Base-by-base conservation (phyloP, 2,329 filamentous ascomycete species). In the Epichloe gansuensis region DNA sequence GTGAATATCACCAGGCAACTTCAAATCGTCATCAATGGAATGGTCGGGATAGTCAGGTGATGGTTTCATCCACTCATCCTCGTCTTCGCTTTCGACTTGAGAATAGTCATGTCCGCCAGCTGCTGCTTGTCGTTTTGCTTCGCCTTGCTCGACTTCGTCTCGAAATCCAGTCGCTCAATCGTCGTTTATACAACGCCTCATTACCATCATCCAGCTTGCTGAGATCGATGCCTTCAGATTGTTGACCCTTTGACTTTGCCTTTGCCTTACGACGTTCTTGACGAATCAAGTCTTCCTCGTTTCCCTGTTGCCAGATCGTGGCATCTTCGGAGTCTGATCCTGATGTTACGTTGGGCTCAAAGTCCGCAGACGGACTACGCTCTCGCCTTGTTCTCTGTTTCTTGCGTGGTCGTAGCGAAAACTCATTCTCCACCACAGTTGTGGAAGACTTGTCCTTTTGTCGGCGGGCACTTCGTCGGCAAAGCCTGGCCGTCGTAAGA, bases 1-100 rank as follows among this genome's bases (percentile, higher is more conserved):
- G 58, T 87, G 91, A 7, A 98, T 91, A 61, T 98, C 93, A 2
- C 93, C 93, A 1, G 93, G 93, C 4, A 98, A 75, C 50, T 80
- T 86, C 53, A 94, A 81, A 3, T 81, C 85, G 41, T 87, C 85
- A 50, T 86, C 83, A 48, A 95, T 82, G 5, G 77, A 70, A 48
- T 88, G 79, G 65, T 96, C 91, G 0, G 86, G 75, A 39, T 86
- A 80, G 39, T 86, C 88, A 0, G 93, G 94, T 58, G 94, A 90
- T 4, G 90, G 88, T 61, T 88, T 85, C 58, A 88, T 82, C 84
- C 90, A 95, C 69, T 98, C 80, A 9, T 75, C 75, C 15, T 69
- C 67, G 5, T 72, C 69, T 2, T 69, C 71, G 28, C 73, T 72
- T 4, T 75, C 69, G 11, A 70, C 69, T 3, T 65, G 62, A 2